phyloP scores from a whole-genome alignment of 768 basidiomycete genomes.

The Lactarius sanguifluus region DNA sequence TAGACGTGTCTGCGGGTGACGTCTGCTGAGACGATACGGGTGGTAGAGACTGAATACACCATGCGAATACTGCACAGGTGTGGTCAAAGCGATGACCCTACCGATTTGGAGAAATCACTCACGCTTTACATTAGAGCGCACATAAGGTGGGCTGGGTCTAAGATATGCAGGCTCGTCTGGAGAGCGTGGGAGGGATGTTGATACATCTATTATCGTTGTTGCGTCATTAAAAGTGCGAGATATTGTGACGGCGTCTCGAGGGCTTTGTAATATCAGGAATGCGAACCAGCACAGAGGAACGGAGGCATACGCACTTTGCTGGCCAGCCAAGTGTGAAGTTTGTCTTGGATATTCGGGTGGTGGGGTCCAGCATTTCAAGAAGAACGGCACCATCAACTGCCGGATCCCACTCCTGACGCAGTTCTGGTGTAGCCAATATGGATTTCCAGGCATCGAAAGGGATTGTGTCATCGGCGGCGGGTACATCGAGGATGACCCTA shows the following conservation, averaged over 20 bases:
- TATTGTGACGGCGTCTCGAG: slow-evolving; percentile 92
- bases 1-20: slow-evolving; percentile 31
- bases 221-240: slow-evolving; percentile 80
- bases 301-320: slow-evolving; percentile 67
- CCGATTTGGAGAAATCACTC: slow-evolving; percentile 34
- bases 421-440: slow-evolving; percentile 80
- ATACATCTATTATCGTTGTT: slow-evolving; percentile 82
- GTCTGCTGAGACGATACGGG: slow-evolving; percentile 39
- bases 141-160: slow-evolving; percentile 88
- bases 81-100: slow-evolving; percentile 10
- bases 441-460: slow-evolving; percentile 80
- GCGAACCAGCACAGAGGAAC: not conserved
- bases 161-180: slow-evolving; percentile 88
- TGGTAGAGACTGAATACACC: slow-evolving; percentile 79
- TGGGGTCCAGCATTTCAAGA: slow-evolving; percentile 82
- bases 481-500: slow-evolving; percentile 78
- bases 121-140: slow-evolving; percentile 83
- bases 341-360: slow-evolving; percentile 84
- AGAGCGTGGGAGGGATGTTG: slow-evolving; percentile 92
- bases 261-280: slow-evolving; percentile 47
- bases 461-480: slow-evolving; percentile 52
- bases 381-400: slow-evolving; percentile 83
- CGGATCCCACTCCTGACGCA: slow-evolving; percentile 90
- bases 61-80: slow-evolving; percentile 66
- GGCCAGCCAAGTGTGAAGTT: slow-evolving; percentile 96